phyloP scores from a whole-genome alignment of 2,329 filamentous ascomycete species.

The Hypoxylon sp. region DNA sequence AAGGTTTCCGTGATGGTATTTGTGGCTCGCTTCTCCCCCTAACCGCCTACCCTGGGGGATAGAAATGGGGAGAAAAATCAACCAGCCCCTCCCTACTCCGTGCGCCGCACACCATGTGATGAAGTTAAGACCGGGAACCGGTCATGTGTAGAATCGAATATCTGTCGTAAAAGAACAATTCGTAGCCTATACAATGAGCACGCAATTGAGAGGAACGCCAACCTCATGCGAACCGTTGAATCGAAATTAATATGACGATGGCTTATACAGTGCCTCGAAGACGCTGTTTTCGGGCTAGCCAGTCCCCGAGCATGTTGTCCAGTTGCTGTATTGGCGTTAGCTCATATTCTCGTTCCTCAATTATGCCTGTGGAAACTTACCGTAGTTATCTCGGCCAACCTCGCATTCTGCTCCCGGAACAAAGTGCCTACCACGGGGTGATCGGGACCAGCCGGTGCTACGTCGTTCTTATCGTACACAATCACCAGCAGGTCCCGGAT shows the following conservation, averaged over 20 bases:
- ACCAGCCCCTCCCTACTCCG: constrained; percentile 28
- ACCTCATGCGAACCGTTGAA: constrained; percentile 38
- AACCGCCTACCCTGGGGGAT: constrained; percentile 10
- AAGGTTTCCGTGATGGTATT: constrained; percentile 32
- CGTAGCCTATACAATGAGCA: constrained; percentile 41
- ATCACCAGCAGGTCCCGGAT: constrained; percentile 92
- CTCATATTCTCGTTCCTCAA: neutral
- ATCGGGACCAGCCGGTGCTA: constrained; percentile 83
- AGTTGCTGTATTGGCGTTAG: constrained; percentile 70
- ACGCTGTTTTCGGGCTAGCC: constrained; percentile 80
- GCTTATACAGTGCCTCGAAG: constrained; percentile 64
- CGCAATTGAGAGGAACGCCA: constrained; percentile 36
- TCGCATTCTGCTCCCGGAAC: constrained; percentile 89
- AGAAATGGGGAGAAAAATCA: constrained; percentile 13
- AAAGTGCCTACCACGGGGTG: constrained; percentile 86
- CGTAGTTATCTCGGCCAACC: constrained; percentile 86
- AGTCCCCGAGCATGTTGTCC: constrained; percentile 87
- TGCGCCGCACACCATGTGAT: constrained; percentile 38
- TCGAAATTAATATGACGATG: constrained; percentile 17
- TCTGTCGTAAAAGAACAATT: constrained; percentile 33
- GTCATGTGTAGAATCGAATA: constrained; percentile 29
- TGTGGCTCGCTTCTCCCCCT: constrained; percentile 13
- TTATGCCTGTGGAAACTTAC: constrained; percentile 61
- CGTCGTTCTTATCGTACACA: constrained; percentile 91
- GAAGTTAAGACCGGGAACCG: constrained; percentile 18